Conservation (phyloP, 2,329 filamentous ascomycete species). For the Cladosporium sp. region DNA sequence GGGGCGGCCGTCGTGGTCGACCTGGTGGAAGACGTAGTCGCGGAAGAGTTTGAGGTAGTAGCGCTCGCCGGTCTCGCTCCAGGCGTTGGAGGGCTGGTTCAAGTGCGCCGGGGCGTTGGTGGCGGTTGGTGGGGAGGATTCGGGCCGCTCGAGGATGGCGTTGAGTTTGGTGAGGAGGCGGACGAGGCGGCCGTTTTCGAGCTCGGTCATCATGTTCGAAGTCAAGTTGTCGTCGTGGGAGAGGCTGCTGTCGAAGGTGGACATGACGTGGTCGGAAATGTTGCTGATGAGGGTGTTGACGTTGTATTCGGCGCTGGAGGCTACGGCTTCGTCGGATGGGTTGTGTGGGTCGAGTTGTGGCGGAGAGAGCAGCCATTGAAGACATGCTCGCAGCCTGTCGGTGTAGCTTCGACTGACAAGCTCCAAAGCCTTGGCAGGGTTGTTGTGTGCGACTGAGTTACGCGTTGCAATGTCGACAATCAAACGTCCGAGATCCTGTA, state of each 20-base stretch:
- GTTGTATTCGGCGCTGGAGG: constrained; percentile 51
- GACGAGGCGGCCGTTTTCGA: constrained; percentile 84
- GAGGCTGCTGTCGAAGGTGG: constrained; percentile 72
- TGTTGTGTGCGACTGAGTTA: constrained; percentile 47
- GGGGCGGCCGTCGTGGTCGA: constrained; percentile 77
- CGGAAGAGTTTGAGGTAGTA: constrained; percentile 94
- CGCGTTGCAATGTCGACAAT: constrained; percentile 73
- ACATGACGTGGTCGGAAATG: constrained; percentile 72
- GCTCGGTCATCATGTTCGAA: constrained; percentile 68
- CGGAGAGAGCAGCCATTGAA: constrained; percentile 76
- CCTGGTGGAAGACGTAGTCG: constrained; percentile 96
- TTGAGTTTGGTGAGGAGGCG: constrained; percentile 80
- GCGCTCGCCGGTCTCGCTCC: constrained; percentile 89
- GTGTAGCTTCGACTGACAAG: constrained; percentile 74
- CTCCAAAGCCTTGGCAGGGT: constrained; percentile 68
- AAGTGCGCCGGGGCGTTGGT: constrained; percentile 25
- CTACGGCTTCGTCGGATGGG: constrained; percentile 9
- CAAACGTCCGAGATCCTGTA: constrained; percentile 77
- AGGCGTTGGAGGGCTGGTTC: constrained; percentile 41
- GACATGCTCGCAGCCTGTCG: constrained; percentile 69
- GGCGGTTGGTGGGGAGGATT: constrained; percentile 57
- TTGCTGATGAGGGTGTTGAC: constrained; percentile 76
- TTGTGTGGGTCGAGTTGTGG: constrained; percentile 32
- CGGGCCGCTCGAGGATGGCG: constrained; percentile 82
- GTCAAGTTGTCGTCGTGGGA: constrained; percentile 73